Percentiles rank a stretch among this genome's conserved stretches.
phyloP scores from a whole-genome alignment of 148 eudicot species.

The Tetragonia tetragonoides region DNA sequence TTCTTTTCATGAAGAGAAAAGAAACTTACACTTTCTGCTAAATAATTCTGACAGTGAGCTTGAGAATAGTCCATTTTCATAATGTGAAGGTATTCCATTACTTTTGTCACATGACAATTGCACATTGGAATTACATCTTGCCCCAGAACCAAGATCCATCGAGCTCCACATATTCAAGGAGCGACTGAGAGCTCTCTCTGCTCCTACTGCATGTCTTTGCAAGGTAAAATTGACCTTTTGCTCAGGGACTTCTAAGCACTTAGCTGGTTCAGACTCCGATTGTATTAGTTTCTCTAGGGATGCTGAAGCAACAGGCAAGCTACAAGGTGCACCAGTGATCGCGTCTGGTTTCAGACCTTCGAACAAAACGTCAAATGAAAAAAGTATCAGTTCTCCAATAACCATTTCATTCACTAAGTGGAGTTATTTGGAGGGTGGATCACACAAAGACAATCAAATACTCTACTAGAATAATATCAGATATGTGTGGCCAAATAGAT shows the following conservation, averaged over 20 bases:
- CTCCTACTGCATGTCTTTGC: slow-evolving; percentile 49
- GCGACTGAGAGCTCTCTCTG: slow-evolving; percentile 47
- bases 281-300: slow-evolving; percentile 42
- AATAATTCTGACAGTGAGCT: slow-evolving; percentile 72
- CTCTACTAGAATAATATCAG: background rate
- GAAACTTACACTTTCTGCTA: slow-evolving; percentile 59
- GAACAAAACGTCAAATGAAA: background rate
- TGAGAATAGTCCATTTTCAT: slow-evolving; percentile 73
- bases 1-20: background rate
- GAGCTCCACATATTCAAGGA: slow-evolving; percentile 41
- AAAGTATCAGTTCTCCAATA: background rate
- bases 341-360: slow-evolving; percentile 40
- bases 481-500: background rate
- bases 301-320: slow-evolving; percentile 38
- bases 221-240: slow-evolving; percentile 39
- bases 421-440: background rate
- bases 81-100: slow-evolving; percentile 39
- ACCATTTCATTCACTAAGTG: background rate
- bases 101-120: slow-evolving; percentile 41
- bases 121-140: slow-evolving; percentile 30
- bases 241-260: slow-evolving; percentile 35
- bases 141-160: slow-evolving; percentile 35
- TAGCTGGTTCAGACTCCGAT: slow-evolving; percentile 37
- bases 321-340: slow-evolving; percentile 28
- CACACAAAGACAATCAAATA: background rate